Evolutionary conservation across 2,329 filamentous ascomycete genomes (phyloP), one percentile per base, ranked within the genome.

Genomic region (Grosmannia clavigera): DNA sequence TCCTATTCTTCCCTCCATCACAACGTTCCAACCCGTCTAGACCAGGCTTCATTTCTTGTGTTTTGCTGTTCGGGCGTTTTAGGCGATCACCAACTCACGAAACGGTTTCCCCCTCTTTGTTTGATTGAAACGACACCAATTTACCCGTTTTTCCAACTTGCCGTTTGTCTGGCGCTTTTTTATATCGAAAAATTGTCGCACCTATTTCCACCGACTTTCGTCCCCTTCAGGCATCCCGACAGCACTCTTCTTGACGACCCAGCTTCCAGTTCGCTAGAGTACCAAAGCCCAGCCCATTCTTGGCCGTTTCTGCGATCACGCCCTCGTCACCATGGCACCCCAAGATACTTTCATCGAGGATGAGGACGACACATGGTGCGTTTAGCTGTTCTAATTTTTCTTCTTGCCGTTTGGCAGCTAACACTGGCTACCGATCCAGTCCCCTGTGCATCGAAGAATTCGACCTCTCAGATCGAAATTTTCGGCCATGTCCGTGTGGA

Each of bases 371-470:
- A 81, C 78, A 65, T 87, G 84, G 84, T 87, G 77, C 67, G 79
- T 68, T 19, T 6, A 27, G 6, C 40, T 58, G n/a, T 25, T 31
- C 16, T n/a, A 22, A n/a, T 1, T 22, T 5, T 11, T 9, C 19
- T n/a, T 12, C 22, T 9, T 14, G 10, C 9, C 29, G 35, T 46
- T 25, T 12, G 10, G 29, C n/a, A 70, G 71, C 59, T 73, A 10
- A 51, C 27, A n/a, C 10, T 27, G 31, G 14, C 3, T 27, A 22
- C 11, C 46, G 9, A 57, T 35, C 19, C 68, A 99, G 94, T 74
- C 94, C 94, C 67, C 87, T 99, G 65, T 99, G 94, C 72, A 95
- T 99, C 70, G 94, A 99, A 76, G 95, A 99, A 77, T 95, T 99
- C 71, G 95, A 99, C 75, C 84, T 99, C 57, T 95, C 91, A 51